Conservation (phyloP, 2,329 filamentous ascomycete genomes). For the Cordyceps farinosa region DNA sequence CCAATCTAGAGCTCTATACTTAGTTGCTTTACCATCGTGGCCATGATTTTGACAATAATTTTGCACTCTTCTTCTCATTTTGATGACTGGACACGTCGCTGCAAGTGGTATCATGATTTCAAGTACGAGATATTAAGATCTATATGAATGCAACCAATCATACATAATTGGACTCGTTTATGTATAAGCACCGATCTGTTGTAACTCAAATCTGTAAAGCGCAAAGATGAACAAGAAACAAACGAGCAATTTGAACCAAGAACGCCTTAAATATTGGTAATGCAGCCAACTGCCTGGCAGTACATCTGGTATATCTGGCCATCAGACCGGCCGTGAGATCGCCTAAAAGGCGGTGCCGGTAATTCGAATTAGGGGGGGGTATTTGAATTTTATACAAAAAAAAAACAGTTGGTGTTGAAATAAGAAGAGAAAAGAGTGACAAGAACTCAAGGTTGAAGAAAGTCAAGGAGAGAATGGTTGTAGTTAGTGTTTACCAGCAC, state of each 20-base stretch:
- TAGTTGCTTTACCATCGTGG: background rate
- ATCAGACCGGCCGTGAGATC: background rate
- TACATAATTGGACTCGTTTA: background rate
- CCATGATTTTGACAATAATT: background rate
- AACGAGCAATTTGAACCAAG: background rate
- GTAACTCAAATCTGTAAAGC: background rate
- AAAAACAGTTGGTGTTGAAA: background rate
- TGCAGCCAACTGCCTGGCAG: background rate
- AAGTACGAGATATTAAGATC: background rate
- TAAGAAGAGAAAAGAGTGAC: background rate
- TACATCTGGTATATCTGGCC: background rate
- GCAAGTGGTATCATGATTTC: background rate
- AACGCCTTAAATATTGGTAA: background rate
- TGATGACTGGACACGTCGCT: too few species aligned
- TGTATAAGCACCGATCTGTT: background rate
- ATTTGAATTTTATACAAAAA: background rate
- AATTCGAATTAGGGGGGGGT: background rate
- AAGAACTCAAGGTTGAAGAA: background rate
- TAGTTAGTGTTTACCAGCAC: slow-evolving; percentile 28
- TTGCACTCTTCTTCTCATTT: background rate
- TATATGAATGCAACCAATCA: background rate
- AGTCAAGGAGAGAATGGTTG: background rate
- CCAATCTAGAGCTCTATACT: background rate
- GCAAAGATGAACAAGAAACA: background rate
- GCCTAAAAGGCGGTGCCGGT: background rate